These are phyloP conservation scores for Cornus kousa DNA, from an alignment of 148 eudicot species.

Conservation along the genomic window DNA sequence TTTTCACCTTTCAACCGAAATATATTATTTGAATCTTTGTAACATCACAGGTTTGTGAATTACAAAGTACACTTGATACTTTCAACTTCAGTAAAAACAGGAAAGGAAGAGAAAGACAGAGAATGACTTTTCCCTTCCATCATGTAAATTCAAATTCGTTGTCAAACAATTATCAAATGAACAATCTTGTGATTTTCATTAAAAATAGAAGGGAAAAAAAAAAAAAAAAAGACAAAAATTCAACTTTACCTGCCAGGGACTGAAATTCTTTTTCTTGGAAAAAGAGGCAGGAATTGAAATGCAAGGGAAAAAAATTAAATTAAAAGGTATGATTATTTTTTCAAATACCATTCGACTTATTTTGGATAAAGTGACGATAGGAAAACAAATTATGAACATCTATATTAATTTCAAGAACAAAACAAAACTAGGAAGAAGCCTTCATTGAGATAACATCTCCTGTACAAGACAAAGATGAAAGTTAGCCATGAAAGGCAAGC, in stretches of 20 bases:
- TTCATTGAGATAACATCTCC: slow-evolving; percentile 11
- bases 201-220: no score
- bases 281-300: background rate
- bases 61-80: background rate
- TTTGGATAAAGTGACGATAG: background rate
- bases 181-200: background rate
- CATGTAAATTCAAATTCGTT: background rate
- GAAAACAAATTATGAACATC: no score
- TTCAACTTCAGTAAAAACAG: background rate
- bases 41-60: no score
- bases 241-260: background rate
- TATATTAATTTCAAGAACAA: background rate
- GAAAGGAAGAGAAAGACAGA: background rate
- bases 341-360: background rate
- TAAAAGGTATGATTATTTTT: background rate
- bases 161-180: background rate
- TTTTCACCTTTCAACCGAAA: background rate
- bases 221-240: no score
- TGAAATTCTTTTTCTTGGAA: background rate
- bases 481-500: slow-evolving; percentile 4
- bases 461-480: slow-evolving; percentile 11
- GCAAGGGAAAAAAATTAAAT: background rate
- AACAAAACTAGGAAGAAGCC: slow-evolving; percentile 5
- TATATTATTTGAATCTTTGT: no score
- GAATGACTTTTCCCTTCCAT: no score